phyloP scores from a whole-genome alignment of 495 filamentous ascomycete genomes.

The Penicillium angulare region DNA sequence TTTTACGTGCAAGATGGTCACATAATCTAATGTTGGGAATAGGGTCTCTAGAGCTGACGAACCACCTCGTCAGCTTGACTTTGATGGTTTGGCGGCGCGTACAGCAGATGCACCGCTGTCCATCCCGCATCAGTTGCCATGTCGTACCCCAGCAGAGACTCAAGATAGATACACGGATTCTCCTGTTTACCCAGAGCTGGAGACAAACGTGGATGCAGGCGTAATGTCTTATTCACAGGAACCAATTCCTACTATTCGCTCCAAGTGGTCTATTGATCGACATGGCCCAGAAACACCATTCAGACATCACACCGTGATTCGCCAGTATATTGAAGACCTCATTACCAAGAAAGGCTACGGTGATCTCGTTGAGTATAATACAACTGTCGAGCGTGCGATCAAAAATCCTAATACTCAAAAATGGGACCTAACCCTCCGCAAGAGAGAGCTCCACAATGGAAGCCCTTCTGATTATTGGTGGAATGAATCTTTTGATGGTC shows the following conservation, averaged over 20 bases:
- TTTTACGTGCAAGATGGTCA: not conserved
- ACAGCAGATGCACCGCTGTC: slow-evolving; percentile 48
- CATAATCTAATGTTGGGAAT: not conserved
- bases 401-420: slow-evolving; percentile 27
- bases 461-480: slow-evolving; percentile 41
- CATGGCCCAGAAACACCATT: slow-evolving; percentile 40
- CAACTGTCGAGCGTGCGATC: slow-evolving; percentile 39
- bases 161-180: slow-evolving; percentile 51
- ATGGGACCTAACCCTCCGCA: slow-evolving; percentile 38
- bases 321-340: slow-evolving; percentile 39
- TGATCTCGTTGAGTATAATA: slow-evolving; percentile 38
- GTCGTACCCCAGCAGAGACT: slow-evolving; percentile 37
- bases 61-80: slow-evolving; percentile 31
- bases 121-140: slow-evolving; percentile 46
- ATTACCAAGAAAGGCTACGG: slow-evolving; percentile 34
- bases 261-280: slow-evolving; percentile 33
- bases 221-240: slow-evolving; percentile 44
- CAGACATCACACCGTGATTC: slow-evolving; percentile 37
- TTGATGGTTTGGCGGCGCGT: slow-evolving; percentile 40
- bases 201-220: slow-evolving; percentile 41
- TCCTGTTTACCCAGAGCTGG: slow-evolving; percentile 35
- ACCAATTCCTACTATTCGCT: slow-evolving; percentile 31
- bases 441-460: slow-evolving; percentile 16
- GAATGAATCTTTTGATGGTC: slow-evolving; percentile 59
- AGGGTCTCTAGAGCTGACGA: slow-evolving; percentile 44